phyloP scores from a whole-genome alignment of 2,329 filamentous ascomycete genomes.

The Beauveria scarabaeidicola region DNA sequence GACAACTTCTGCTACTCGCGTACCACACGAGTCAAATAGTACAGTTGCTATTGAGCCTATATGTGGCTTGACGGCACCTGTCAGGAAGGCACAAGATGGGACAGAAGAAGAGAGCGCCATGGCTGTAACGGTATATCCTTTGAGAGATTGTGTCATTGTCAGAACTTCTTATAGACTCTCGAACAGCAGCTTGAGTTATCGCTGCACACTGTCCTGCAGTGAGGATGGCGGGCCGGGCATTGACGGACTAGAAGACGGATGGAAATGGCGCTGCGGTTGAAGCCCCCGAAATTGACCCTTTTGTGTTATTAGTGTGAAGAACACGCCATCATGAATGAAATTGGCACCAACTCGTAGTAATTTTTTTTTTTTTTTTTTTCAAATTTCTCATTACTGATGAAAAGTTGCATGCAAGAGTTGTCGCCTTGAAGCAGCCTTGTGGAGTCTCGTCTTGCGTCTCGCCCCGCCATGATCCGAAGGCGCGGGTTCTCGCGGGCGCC shows the following conservation, averaged over 20 bases:
- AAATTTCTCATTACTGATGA: not conserved
- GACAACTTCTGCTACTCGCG: not conserved
- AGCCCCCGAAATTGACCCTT: not conserved
- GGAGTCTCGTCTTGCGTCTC: not conserved
- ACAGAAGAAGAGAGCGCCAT: not conserved
- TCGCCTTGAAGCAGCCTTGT: not conserved
- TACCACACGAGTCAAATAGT: not conserved
- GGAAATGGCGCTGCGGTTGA: constrained; percentile 10
- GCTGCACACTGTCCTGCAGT: constrained; percentile 3
- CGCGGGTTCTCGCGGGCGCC: not conserved
- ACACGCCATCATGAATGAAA: not conserved
- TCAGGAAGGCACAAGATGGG: not conserved
- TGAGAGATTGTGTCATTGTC: constrained; percentile 6
- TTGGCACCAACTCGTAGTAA: not conserved
- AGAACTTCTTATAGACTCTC: not conserved
- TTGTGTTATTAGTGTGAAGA: not conserved
- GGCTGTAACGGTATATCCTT: not conserved
- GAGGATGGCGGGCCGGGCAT: constrained; percentile 3
- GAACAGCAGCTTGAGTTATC: not conserved
- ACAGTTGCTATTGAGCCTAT: not conserved
- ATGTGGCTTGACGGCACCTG: not conserved
- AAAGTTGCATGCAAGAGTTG: not conserved
- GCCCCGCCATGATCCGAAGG: constrained; percentile 3
- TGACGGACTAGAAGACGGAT: constrained; percentile 3
- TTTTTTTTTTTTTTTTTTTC: not conserved